Evolutionary conservation across 2,329 filamentous ascomycete genomes (phyloP).

Genomic region (Dissoconium aciculare): DNA sequence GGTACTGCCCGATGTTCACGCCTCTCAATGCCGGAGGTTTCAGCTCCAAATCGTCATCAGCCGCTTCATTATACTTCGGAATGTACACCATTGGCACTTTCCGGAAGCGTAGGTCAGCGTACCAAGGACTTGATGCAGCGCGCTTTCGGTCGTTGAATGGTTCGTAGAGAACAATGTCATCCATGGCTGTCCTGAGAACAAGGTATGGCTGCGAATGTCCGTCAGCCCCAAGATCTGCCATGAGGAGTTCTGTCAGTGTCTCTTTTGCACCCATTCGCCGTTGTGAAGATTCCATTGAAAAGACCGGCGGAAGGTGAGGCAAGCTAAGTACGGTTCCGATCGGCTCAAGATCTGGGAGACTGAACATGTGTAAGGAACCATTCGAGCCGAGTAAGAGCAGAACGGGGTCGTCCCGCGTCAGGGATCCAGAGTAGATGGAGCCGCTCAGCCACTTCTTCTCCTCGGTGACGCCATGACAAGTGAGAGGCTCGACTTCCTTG

Average conservation of each 20-base stretch:
- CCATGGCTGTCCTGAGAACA: conserved; percentile 61
- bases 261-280: conserved; percentile 60
- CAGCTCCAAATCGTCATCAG: conserved; percentile 34
- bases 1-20: conserved; percentile 59
- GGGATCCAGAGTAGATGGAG: conserved; percentile 61
- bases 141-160: conserved; percentile 44
- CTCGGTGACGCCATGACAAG: conserved; percentile 48
- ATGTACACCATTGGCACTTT: conserved; percentile 57
- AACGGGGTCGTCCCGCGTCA: conserved; percentile 40
- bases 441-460: conserved; percentile 66
- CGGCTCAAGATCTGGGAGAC: conserved; percentile 57
- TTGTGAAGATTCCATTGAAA: conserved; percentile 56
- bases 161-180: conserved; percentile 79
- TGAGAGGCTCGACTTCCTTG: conserved; percentile 47
- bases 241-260: conserved; percentile 59
- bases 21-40: conserved; percentile 38
- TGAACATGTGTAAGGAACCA: conserved; percentile 60
- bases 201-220: conserved; percentile 60
- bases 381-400: conserved; percentile 63
- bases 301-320: conserved; percentile 58
- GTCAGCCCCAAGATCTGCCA: conserved; percentile 71
- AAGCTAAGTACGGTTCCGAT: conserved; percentile 64
- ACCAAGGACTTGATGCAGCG: conserved; percentile 24
- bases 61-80: conserved; percentile 41
- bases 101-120: conserved; percentile 53